Conservation (phyloP, 2,329 filamentous ascomycete genomes). For the Phialophora tarda region DNA sequence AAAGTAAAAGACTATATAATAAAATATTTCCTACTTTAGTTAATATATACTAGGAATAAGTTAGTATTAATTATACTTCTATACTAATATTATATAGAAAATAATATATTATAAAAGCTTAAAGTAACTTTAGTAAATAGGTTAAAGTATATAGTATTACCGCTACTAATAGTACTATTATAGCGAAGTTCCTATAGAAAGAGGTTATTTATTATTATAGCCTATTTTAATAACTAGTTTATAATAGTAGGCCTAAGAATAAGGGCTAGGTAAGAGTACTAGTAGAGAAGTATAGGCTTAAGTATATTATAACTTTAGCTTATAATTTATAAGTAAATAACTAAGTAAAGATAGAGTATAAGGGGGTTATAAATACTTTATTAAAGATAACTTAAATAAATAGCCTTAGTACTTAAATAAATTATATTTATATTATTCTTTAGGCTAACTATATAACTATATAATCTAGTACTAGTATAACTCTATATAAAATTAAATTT, state of each 20-base stretch:
- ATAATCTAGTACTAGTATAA: not conserved
- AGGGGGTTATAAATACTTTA: not conserved
- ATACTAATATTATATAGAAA: not conserved
- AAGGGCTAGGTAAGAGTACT: not conserved
- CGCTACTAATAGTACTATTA: not conserved
- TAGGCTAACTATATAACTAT: slow-evolving; percentile 2
- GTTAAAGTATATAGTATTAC: not conserved
- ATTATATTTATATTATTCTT: slow-evolving; percentile 1
- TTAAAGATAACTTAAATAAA: slow-evolving; percentile 1
- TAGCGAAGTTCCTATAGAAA: too few species aligned
- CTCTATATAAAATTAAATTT: slow-evolving; percentile 1
- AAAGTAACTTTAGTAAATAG: slow-evolving; percentile 1
- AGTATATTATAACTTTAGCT: not conserved
- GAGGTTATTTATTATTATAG: too few species aligned
- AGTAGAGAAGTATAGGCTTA: not conserved
- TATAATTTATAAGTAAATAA: slow-evolving; percentile 2
- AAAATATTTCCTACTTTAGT: not conserved
- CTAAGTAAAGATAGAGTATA: slow-evolving; percentile 3
- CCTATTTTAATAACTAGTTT: not conserved
- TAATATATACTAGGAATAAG: not conserved
- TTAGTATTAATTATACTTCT: not conserved
- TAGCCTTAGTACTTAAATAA: not conserved
- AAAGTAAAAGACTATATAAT: slow-evolving; percentile 3
- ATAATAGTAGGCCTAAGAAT: not conserved
- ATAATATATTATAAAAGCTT: not conserved